These are phyloP conservation scores for Epichloe uncinata DNA, from an alignment of 2,329 filamentous ascomycete species.

Conservation along the genomic window DNA sequence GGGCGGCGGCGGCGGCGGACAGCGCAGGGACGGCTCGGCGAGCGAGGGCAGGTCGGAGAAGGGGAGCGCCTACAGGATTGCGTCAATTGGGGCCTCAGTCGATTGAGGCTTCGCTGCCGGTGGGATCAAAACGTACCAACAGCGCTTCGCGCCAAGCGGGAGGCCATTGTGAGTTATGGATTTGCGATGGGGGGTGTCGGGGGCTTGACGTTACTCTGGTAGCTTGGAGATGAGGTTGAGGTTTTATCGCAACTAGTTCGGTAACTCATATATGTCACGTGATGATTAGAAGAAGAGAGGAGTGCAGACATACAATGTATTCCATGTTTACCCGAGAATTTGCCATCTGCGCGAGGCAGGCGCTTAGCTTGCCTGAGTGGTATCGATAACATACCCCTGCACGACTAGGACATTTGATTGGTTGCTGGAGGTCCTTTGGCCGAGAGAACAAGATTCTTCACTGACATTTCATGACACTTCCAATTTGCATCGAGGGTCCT, in stretches of 20 bases:
- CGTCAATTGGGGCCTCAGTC: conserved; percentile 15
- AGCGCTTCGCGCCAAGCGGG: conserved; percentile 90
- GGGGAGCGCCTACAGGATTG: conserved; percentile 58
- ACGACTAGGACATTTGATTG: not conserved
- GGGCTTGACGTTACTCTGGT: conserved; percentile 30
- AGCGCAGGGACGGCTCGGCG: conserved; percentile 63
- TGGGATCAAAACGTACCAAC: conserved; percentile 54
- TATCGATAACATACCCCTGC: not conserved
- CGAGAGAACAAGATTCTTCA: not conserved
- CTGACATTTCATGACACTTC: not conserved
- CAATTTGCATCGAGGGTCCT: not conserved
- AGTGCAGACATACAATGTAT: not conserved
- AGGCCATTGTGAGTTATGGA: conserved; percentile 77
- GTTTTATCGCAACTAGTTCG: conserved; percentile 35
- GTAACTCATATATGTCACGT: conserved; percentile 25
- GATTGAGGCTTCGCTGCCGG: conserved; percentile 7
- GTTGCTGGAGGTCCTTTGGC: not conserved
- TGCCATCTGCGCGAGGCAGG: not conserved
- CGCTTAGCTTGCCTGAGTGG: not conserved
- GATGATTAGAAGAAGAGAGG: conserved; percentile 9
- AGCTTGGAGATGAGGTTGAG: conserved; percentile 34
- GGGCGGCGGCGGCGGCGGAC: conserved; percentile 50
- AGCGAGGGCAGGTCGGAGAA: conserved; percentile 72
- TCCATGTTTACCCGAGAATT: conserved; percentile 13
- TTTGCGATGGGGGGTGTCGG: conserved; percentile 39